A percentile compares a stretch with the other conserved stretches of the same genome.
phyloP scores from a whole-genome alignment of 345 rosid species.

The Corymbia maculata region DNA sequence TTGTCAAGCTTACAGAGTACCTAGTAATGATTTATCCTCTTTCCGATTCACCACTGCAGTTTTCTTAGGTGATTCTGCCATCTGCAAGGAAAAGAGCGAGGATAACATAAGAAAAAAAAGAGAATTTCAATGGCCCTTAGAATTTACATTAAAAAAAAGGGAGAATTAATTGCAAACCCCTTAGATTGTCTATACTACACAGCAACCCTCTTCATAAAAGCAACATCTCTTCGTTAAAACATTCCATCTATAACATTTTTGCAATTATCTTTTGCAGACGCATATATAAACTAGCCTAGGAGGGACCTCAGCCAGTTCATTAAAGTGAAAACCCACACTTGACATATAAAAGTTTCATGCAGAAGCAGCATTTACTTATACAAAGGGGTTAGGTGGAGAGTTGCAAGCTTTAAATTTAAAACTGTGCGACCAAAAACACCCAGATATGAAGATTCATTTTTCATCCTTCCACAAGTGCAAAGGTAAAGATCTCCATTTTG shows the following conservation, averaged over 20 bases:
- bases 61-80: conserved; percentile 33
- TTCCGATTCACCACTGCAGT: conserved; percentile 12
- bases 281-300: neutral
- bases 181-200: neutral
- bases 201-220: neutral
- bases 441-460: neutral
- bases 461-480: neutral
- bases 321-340: neutral
- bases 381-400: neutral
- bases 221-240: too few relatives aligned
- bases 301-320: neutral
- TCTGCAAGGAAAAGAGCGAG: neutral
- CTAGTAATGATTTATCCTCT: conserved; percentile 31
- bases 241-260: neutral
- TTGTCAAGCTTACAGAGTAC: conserved; percentile 13
- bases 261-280: neutral
- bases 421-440: neutral
- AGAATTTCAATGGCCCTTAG: neutral
- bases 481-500: neutral
- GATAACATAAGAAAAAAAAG: neutral
- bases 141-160: neutral
- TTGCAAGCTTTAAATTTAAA: neutral
- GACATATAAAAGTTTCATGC: neutral
- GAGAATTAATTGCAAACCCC: neutral
- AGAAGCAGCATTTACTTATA: neutral